Conservation (phyloP, 23 red algal genomes). For the Gracilaria caudata region DNA sequence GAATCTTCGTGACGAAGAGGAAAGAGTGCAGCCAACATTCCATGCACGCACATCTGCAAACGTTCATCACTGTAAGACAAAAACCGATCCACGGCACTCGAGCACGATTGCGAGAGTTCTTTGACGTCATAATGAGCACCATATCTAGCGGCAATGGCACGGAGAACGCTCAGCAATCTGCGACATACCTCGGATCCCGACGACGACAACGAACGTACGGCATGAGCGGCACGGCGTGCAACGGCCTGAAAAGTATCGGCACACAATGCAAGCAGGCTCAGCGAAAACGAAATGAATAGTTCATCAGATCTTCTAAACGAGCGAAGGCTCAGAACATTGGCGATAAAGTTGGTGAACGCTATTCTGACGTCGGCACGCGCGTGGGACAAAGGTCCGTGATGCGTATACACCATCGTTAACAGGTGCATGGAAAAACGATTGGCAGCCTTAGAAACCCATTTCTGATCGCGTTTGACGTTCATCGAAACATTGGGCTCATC, state of each 20-base stretch:
- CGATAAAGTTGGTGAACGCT: not conserved
- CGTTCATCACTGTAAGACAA: constrained; percentile 9
- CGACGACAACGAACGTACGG: not conserved
- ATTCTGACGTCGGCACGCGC: not conserved
- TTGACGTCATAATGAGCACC: not conserved
- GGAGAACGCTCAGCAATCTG: not conserved
- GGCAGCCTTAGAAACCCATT: not conserved
- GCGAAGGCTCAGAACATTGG: not conserved
- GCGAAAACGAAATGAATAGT: not conserved
- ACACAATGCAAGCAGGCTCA: not conserved
- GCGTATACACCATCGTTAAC: constrained; percentile 1
- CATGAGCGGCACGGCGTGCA: not conserved
- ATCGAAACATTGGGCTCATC: not conserved
- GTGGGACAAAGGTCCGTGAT: not conserved
- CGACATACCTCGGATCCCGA: not conserved
- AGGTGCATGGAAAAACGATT: not conserved
- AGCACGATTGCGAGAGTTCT: not conserved
- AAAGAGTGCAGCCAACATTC: constrained; percentile 10
- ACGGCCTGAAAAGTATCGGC: constrained; percentile 15
- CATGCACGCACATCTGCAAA: constrained; percentile 23
- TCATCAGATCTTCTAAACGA: not conserved
- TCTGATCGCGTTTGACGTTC: not conserved
- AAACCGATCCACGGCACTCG: not conserved
- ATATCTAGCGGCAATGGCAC: not conserved
- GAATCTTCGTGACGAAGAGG: not conserved